Evolutionary conservation across 2,329 filamentous ascomycete genomes (phyloP).

Genomic region (Penicillium sclerotiorum): DNA sequence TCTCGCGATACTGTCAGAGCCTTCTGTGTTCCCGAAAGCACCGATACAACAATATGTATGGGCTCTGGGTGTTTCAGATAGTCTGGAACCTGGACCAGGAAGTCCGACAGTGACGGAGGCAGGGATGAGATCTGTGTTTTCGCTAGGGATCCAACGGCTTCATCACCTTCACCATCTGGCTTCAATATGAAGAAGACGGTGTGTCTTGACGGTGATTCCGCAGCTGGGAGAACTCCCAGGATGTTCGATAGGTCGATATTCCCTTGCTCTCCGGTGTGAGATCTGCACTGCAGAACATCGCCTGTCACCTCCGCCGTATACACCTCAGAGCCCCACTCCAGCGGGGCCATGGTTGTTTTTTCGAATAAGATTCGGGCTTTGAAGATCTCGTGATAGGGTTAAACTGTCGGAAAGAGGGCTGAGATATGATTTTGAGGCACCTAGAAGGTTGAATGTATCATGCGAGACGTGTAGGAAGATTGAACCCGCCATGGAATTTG

Average conservation of each 20-base stretch:
- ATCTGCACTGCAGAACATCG: constrained; percentile 22
- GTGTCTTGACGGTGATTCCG: constrained; percentile 12
- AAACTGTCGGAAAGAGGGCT: no score
- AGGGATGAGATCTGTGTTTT: constrained; percentile 20
- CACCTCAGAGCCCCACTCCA: background rate
- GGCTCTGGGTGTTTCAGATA: constrained; percentile 22
- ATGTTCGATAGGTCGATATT: constrained; percentile 26
- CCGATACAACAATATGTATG: constrained; percentile 68
- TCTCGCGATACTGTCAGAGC: constrained; percentile 59
- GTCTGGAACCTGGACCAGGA: constrained; percentile 22
- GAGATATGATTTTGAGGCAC: no score
- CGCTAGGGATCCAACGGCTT: constrained; percentile 11
- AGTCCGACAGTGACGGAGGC: constrained; percentile 17
- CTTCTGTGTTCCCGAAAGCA: constrained; percentile 63
- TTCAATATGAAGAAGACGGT: constrained; percentile 28
- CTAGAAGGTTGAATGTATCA: no score
- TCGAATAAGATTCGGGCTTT: background rate
- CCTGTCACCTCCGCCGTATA: constrained; percentile 10
- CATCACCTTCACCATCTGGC: background rate
- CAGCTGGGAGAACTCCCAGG: constrained; percentile 26
- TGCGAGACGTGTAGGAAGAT: no score
- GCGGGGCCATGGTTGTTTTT: background rate
- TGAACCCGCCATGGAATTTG: no score
- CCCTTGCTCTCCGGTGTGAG: constrained; percentile 12
- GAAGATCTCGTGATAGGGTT: background rate